A percentile compares a stretch with the other conserved stretches of the same genome.
Conservation (phyloP, 2,329 filamentous ascomycete genomes). For the Lasiodiplodia sp. region DNA sequence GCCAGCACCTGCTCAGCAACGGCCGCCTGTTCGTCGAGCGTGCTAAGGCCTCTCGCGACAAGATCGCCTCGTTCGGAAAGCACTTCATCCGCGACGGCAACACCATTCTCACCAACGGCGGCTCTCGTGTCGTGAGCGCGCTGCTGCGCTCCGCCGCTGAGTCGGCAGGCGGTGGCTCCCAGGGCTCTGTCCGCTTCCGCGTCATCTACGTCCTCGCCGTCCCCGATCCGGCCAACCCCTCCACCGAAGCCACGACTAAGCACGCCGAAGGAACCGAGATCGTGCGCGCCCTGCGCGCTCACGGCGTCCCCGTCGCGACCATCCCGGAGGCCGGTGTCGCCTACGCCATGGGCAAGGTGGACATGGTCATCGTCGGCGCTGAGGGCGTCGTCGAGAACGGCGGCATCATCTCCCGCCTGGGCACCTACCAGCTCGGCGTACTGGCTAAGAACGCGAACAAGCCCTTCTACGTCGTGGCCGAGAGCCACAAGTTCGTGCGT, state of each 20-base stretch:
- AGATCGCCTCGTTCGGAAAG: constrained; percentile 80
- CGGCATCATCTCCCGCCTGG: constrained; percentile 87
- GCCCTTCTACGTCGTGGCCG: constrained; percentile 88
- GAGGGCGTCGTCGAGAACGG: constrained; percentile 95
- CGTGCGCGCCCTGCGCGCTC: constrained; percentile 73
- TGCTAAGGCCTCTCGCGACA: constrained; percentile 83
- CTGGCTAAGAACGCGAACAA: constrained; percentile 76
- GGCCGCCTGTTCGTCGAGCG: constrained; percentile 84
- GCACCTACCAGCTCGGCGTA: constrained; percentile 84
- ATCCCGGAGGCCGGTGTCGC: constrained; percentile 79
- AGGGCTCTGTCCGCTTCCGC: constrained; percentile 72
- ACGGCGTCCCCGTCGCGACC: constrained; percentile 82
- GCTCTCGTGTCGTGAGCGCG: constrained; percentile 81
- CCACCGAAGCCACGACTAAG: constrained; percentile 41
- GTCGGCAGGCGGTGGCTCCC: constrained; percentile 51
- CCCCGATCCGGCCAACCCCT: constrained; percentile 37
- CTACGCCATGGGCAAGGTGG: constrained; percentile 78
- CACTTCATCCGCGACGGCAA: constrained; percentile 79
- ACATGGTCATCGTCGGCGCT: constrained; percentile 70
- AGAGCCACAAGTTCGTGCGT: constrained; percentile 96
- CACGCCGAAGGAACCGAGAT: constrained; percentile 69
- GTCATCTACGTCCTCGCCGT: constrained; percentile 72
- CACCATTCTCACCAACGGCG: constrained; percentile 89
- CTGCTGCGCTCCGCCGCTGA: constrained; percentile 77
- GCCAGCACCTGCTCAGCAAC: constrained; percentile 84